Evolutionary conservation across 352 stramenopile species (phyloP), one percentile per base, ranked within the genome.

Genomic region (Elongisporangium undulatum): DNA sequence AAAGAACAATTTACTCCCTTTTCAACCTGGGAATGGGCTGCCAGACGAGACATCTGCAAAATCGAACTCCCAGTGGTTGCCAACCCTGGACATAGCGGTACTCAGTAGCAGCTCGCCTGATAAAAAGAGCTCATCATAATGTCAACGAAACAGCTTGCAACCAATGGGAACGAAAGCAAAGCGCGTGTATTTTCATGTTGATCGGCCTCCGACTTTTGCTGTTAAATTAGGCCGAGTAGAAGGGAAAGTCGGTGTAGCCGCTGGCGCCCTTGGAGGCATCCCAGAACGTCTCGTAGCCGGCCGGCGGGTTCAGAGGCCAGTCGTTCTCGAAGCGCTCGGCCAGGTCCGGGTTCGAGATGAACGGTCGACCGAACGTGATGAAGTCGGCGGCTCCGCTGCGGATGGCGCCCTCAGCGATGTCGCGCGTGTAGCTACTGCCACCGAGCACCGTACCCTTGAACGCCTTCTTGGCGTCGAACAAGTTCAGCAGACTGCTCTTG

Each of bases 311-410:
- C 10, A 74, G 61, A n/a, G 64, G 51, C 57, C 45, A 69, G 41
- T 75, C 67, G 26, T 75, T 69, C 53, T 50, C 50, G 52, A 65
- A 71, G 2, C 61, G 58, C 24, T 75, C 64, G 0, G 61, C 60
- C 20, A 75, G 39, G 26, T 75, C 67, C 12, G 72, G 72, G 53
- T 80, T 80, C 39, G 67, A 62, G 34, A 81, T 77, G 64, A 69
- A 81, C 19, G 66, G 52, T n/a, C 72, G 72, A 52, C 69, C 63
- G 39, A 81, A 81, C 5, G 53, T 54, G 22, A 77, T 69, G 2
- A 74, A 16, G 55, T 81, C 69, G 1, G 54, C 67, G 0, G 61
- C 21, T 22, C 72, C 72, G 8, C 52, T 74, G 24, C 69, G 66
- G 29, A 77, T 51, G 3, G 56, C 67, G 1, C 69, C 69, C 39